Evolutionary conservation across 768 basidiomycete species (phyloP).

Genomic region (Nevesoporus exiguus): DNA sequence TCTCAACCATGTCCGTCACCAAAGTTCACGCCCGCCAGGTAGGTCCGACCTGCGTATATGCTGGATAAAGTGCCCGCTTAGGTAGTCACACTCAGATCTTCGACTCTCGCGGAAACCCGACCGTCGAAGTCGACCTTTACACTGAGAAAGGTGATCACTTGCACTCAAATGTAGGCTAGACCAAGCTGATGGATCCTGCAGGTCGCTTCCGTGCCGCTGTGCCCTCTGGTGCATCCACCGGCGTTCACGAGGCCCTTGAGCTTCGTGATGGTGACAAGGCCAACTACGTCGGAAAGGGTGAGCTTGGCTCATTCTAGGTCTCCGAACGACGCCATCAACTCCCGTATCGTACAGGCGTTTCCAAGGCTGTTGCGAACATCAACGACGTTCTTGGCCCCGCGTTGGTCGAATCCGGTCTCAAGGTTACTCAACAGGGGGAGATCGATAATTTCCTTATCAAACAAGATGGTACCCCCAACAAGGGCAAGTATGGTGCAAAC

Average conservation of each 20-base stretch:
- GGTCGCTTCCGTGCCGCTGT: conserved; percentile 93
- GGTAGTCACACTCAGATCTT: conserved; percentile 68
- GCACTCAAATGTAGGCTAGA: conserved; percentile 5
- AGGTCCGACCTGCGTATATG: conserved; percentile 15
- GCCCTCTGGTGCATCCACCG: conserved; percentile 97
- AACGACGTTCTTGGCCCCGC: conserved; percentile 88
- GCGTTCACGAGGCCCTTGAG: conserved; percentile 97
- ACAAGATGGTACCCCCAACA: conserved; percentile 95
- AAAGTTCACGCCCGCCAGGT: conserved; percentile 94
- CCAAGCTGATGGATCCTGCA: conserved; percentile 32
- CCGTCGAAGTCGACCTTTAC: conserved; percentile 89
- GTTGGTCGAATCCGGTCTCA: conserved; percentile 78
- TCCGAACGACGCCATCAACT: neutral
- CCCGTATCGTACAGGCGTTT: conserved; percentile 59
- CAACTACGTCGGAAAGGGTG: conserved; percentile 94
- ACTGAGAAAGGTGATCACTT: conserved; percentile 72
- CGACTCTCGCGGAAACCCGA: conserved; percentile 98
- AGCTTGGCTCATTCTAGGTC: conserved; percentile 16
- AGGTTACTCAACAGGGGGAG: conserved; percentile 89
- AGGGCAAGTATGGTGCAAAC: conserved; percentile 98
- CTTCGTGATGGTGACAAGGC: conserved; percentile 95
- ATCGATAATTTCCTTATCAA: conserved; percentile 98
- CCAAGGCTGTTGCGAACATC: conserved; percentile 92
- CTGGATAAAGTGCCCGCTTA: conserved; percentile 10
- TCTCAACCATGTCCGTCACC: conserved; percentile 78